Base-by-base conservation (phyloP, 1,139 yeast genomes). In the Yamadazyma dendronema region DNA sequence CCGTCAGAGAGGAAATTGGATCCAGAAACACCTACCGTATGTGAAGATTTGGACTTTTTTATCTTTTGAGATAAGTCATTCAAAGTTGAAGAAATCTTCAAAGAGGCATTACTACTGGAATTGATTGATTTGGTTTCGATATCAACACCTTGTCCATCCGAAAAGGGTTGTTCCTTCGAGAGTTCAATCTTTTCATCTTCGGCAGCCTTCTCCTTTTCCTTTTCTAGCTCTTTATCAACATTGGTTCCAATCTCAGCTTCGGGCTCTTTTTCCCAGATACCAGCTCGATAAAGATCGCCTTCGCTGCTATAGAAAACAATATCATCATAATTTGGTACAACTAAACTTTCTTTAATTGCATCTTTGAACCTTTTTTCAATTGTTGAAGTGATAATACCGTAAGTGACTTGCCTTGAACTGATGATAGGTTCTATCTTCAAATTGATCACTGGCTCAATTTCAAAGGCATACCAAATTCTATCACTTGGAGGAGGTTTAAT, bases 401-500 rank as follows among this genome's bases (percentile, higher is more conserved):
- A 88, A 3, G 85, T 80, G 47, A 92, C 67, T 46, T 86, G 88
- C 41, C 95, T 73, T 3, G 95, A 79, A 47, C 95, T 85, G 15
- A 92, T 87, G 11, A 88, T 77, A 0, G 98, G 98, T 55, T 89
- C 97, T 35, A 89, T 81, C 27, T 74, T 79, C 44, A 92, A 59
- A 41, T 79, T 82, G 58, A 90, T 62, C 12, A 72, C 68, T 0
- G 98, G 98, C 72, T 84, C 88, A 6, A 72, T 61, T 47, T 82
- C 88, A 58, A 89, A 92, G 2, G 88, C 79, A 54, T 88, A 92
- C 98, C 98, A 92, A 1, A 92, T 53, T 49, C 97, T 72, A 42
- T 81, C 82, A 3, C 96, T 81, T 11, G 98, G 97, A 1, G 96
- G 95, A 0, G 95, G 88, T 54, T 92, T 92, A 30, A 90, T 59